These are phyloP conservation scores for Phytopythium chamaehyphon DNA, from an alignment of 352 stramenopile species.

Conservation along the genomic window DNA sequence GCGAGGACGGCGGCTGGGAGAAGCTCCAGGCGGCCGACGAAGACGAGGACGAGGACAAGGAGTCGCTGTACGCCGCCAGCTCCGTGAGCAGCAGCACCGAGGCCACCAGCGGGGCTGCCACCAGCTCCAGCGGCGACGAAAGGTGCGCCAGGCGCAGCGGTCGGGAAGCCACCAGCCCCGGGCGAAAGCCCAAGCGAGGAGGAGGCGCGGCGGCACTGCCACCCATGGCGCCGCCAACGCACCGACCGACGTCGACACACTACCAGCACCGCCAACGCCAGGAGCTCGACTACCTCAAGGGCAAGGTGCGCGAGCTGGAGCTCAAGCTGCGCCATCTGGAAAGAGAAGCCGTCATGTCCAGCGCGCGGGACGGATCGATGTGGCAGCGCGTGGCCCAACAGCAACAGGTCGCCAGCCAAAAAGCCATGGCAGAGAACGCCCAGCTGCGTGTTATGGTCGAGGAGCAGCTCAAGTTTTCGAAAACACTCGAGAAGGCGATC, in stretches of 20 bases:
- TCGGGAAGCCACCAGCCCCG: too few relatives aligned
- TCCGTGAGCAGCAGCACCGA: background rate
- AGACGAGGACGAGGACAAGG: slow-evolving; percentile 6
- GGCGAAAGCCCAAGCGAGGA: background rate
- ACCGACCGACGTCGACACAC: slow-evolving; percentile 6
- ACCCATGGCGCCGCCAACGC: background rate
- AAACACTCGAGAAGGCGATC: slow-evolving; percentile 27
- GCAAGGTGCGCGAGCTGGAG: slow-evolving; percentile 30
- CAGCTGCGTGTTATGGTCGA: slow-evolving; percentile 22
- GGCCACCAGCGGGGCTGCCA: slow-evolving; percentile 5
- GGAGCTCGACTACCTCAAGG: slow-evolving; percentile 33
- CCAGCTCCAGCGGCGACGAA: slow-evolving; percentile 6
- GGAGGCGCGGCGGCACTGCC: background rate
- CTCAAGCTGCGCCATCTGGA: slow-evolving; percentile 16
- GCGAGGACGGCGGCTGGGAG: slow-evolving; percentile 5
- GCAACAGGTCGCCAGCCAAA: slow-evolving; percentile 27
- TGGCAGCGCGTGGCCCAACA: slow-evolving; percentile 39
- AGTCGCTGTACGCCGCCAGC: slow-evolving; percentile 2
- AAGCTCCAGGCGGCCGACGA: background rate
- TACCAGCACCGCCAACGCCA: slow-evolving; percentile 35
- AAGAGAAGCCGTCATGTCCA: slow-evolving; percentile 2
- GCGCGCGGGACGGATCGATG: slow-evolving; percentile 10
- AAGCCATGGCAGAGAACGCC: slow-evolving; percentile 30
- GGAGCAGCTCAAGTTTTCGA: slow-evolving; percentile 32
- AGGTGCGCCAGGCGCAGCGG: background rate